Conservation (phyloP, 2,329 filamentous ascomycete species). For the Neobulgaria alba region DNA sequence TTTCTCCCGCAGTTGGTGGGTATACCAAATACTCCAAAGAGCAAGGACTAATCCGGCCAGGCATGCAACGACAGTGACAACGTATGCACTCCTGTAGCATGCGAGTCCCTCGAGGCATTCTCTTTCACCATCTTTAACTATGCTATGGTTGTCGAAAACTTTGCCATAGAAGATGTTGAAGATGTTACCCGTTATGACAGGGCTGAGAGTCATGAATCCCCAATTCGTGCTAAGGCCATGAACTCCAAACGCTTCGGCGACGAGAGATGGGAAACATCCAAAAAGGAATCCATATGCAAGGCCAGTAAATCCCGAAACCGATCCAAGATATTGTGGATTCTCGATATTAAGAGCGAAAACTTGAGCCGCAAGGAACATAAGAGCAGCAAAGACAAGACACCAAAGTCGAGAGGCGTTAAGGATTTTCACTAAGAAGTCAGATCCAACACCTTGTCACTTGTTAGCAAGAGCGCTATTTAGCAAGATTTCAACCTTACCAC, state of each 20-base stretch:
- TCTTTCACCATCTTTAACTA: constrained; percentile 59
- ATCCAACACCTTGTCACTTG: constrained; percentile 64
- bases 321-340: constrained; percentile 66
- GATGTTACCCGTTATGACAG: constrained; percentile 78
- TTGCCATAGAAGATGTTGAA: constrained; percentile 88
- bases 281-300: constrained; percentile 90
- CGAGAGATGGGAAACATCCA: constrained; percentile 83
- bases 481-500: constrained; percentile 44
- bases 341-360: constrained; percentile 64
- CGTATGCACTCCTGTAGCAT: constrained; percentile 78
- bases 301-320: constrained; percentile 77
- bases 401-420: constrained; percentile 77
- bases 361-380: constrained; percentile 74
- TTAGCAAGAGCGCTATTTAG: constrained; percentile 1
- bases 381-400: constrained; percentile 67
- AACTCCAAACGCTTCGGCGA: constrained; percentile 86
- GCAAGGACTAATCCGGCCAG: constrained; percentile 59
- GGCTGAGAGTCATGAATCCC: constrained; percentile 88
- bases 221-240: constrained; percentile 88
- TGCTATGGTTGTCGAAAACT: constrained; percentile 74
- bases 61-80: constrained; percentile 66
- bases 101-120: constrained; percentile 68
- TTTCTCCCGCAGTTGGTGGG: constrained; percentile 16
- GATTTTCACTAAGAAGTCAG: constrained; percentile 78
- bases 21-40: constrained; percentile 53